Conservation (phyloP, 2,329 filamentous ascomycete species). For the Intubia oerlemansii region DNA sequence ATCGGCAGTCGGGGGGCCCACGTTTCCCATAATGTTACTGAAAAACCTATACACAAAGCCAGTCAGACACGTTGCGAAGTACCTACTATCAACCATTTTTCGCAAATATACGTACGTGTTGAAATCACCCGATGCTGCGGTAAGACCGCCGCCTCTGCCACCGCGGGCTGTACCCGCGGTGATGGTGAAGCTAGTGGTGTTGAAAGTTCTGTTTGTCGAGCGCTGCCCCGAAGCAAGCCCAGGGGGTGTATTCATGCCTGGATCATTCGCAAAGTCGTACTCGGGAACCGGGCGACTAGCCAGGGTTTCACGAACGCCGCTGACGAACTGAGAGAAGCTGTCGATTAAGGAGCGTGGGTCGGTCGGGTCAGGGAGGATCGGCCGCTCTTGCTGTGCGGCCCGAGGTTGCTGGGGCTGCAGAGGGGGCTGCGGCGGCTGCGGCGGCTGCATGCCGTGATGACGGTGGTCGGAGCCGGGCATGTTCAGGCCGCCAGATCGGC, state of each 20-base stretch:
- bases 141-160: conserved; percentile 4
- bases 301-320: conserved; percentile 13
- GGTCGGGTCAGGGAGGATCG: conserved; percentile 7
- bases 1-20: conserved; percentile 10
- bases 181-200: conserved; percentile 27
- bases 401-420: too few species aligned
- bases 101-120: conserved; percentile 20
- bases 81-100: too few species aligned
- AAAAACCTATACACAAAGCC: conserved; percentile 20
- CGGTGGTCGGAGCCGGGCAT: too few species aligned
- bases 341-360: conserved; percentile 17
- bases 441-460: too few species aligned
- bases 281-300: conserved; percentile 4
- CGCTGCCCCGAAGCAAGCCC: too few species aligned
- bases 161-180: conserved; percentile 16
- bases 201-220: conserved; percentile 8
- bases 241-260: too few species aligned
- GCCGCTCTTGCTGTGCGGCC: too few species aligned
- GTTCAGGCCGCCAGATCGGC: too few species aligned
- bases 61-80: too few species aligned
- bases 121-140: conserved; percentile 18
- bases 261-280: too few species aligned
- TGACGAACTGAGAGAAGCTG: conserved; percentile 20
- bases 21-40: conserved; percentile 19
- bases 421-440: too few species aligned